A percentile compares a stretch with the other conserved stretches of the same genome.
Evolutionary conservation across 2,329 filamentous ascomycete species (phyloP).

Genomic region (Hortaea werneckii): DNA sequence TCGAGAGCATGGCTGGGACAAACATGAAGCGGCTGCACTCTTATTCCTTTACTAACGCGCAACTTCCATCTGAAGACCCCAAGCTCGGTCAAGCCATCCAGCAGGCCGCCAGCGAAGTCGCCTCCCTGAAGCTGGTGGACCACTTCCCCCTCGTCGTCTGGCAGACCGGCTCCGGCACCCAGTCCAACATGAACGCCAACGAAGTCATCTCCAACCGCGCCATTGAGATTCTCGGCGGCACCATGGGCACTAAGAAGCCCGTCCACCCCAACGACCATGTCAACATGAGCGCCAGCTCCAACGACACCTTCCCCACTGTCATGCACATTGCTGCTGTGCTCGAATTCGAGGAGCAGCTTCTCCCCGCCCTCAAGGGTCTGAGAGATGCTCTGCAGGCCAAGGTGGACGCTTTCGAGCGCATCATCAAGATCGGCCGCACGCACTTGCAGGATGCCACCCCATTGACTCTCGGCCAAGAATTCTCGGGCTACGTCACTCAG

Average conservation of each 20-base stretch:
- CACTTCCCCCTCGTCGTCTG: constrained; percentile 98
- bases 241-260: constrained; percentile 93
- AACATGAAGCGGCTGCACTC: no score
- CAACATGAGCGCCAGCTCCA: constrained; percentile 97
- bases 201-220: constrained; percentile 99
- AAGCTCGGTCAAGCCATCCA: constrained; percentile 87
- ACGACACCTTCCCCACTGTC: constrained; percentile 98
- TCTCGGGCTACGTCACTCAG: constrained; percentile 94
- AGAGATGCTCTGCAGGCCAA: constrained; percentile 79
- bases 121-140: constrained; percentile 83
- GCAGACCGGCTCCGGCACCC: constrained; percentile 97
- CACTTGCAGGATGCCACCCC: constrained; percentile 97
- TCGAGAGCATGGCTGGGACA: not conserved
- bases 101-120: constrained; percentile 87
- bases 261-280: constrained; percentile 99
- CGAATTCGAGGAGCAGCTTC: constrained; percentile 75
- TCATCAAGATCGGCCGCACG: constrained; percentile 98
- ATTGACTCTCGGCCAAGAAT: constrained; percentile 90
- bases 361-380: constrained; percentile 74
- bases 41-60: not conserved
- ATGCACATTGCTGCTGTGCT: constrained; percentile 99
- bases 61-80: constrained; percentile 48
- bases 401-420: constrained; percentile 78
- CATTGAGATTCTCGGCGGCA: constrained; percentile 91
- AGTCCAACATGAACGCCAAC: constrained; percentile 99